phyloP scores from a whole-genome alignment of 2,329 filamentous ascomycete genomes.

The Penicillium sp. region DNA sequence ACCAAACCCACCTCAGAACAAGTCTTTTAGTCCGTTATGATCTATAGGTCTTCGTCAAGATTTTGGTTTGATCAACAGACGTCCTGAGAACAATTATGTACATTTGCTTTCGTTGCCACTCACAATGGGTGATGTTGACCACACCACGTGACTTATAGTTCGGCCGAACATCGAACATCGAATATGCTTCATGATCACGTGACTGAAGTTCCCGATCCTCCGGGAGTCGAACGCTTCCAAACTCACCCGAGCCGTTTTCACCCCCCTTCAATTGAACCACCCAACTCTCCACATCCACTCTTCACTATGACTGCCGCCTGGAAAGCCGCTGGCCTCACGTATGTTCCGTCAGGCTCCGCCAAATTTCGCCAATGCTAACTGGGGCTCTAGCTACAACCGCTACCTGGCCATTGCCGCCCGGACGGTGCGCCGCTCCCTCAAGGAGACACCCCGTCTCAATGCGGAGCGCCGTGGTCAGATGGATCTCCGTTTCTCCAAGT shows the following conservation, averaged over 20 bases:
- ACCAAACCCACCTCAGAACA: neutral
- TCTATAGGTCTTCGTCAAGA: too few relatives aligned
- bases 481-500: slow-evolving; percentile 90
- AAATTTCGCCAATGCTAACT: slow-evolving; percentile 29
- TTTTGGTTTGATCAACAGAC: neutral
- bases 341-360: slow-evolving; percentile 49
- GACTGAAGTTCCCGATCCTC: slow-evolving; percentile 36
- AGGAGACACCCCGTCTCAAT: slow-evolving; percentile 85
- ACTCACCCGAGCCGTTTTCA: slow-evolving; percentile 34
- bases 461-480: slow-evolving; percentile 89
- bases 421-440: slow-evolving; percentile 92
- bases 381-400: slow-evolving; percentile 86
- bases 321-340: slow-evolving; percentile 98
- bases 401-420: slow-evolving; percentile 95
- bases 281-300: slow-evolving; percentile 27
- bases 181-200: slow-evolving; percentile 17
- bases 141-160: slow-evolving; percentile 31
- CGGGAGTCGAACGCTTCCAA: slow-evolving; percentile 38
- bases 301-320: slow-evolving; percentile 92
- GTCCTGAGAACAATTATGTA: neutral
- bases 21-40: neutral
- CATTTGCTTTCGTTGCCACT: neutral
- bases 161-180: neutral
- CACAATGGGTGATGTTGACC: neutral
- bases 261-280: slow-evolving; percentile 32